Percentiles rank a stretch among this genome's conserved stretches.
Evolutionary conservation across 2,329 filamentous ascomycete genomes (phyloP).

Genomic region (Penicillium digitatum): DNA sequence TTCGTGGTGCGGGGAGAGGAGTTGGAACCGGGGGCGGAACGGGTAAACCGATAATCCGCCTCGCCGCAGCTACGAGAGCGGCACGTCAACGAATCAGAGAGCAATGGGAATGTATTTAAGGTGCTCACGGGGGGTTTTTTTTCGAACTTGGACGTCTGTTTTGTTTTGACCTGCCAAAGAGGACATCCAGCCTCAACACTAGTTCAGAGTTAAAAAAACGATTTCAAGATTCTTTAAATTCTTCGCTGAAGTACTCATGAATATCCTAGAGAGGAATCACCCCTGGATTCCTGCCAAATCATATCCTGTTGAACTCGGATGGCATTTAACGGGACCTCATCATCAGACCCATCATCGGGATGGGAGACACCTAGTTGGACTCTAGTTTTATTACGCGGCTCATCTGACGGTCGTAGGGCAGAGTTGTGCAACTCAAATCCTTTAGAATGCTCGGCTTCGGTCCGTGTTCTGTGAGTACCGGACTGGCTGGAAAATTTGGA

Average conservation of each 20-base stretch:
- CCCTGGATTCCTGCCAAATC: slow-evolving; percentile 12
- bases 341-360: slow-evolving; percentile 2
- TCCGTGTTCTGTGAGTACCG: background rate
- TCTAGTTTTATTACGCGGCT: slow-evolving; percentile 1
- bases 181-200: background rate
- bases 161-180: background rate
- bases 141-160: background rate
- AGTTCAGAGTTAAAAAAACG: too few species aligned
- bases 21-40: too few species aligned
- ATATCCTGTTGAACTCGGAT: slow-evolving; percentile 13
- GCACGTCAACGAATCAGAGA: too few species aligned
- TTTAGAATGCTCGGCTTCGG: background rate
- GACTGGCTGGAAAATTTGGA: background rate
- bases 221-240: background rate
- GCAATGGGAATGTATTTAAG: too few species aligned
- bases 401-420: slow-evolving; percentile 4
- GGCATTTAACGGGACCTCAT: slow-evolving; percentile 14
- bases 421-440: background rate
- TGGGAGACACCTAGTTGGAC: slow-evolving; percentile 4
- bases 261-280: background rate
- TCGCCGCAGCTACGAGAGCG: too few species aligned
- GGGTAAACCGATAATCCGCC: too few species aligned
- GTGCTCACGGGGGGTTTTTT: background rate
- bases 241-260: background rate
- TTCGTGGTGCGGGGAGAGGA: too few species aligned